These are phyloP conservation scores for Thalassia testudinum DNA, from an alignment of 116 monocot genomes.

Conservation along the genomic window DNA sequence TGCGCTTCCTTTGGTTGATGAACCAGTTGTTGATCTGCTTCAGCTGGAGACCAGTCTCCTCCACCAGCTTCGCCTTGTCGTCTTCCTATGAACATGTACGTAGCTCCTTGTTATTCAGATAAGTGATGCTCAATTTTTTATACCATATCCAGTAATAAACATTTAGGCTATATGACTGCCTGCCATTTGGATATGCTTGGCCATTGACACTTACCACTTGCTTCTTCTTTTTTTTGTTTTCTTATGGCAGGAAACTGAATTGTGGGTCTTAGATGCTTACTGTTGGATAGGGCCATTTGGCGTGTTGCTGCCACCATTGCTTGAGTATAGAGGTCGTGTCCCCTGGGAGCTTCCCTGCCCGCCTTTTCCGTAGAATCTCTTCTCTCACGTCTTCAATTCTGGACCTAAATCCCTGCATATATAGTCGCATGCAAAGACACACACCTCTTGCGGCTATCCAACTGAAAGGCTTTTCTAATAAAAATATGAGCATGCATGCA, in stretches of 20 bases:
- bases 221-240: too few relatives aligned
- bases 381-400: constrained; percentile 97
- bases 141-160: background rate
- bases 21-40: constrained; percentile 99
- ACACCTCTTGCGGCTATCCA: too few relatives aligned
- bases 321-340: constrained; percentile 90
- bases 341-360: constrained; percentile 94
- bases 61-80: constrained; percentile 90
- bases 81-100: constrained; percentile 49
- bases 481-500: too few relatives aligned
- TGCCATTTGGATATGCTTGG: too few relatives aligned
- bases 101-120: too few relatives aligned
- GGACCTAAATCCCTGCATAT: constrained; percentile 77
- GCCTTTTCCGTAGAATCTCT: constrained; percentile 87
- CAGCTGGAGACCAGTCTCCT: constrained; percentile 85
- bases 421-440: too few relatives aligned
- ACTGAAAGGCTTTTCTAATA: background rate
- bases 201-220: background rate
- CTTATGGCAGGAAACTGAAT: background rate
- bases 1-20: constrained; percentile 89
- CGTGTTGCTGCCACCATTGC: constrained; percentile 97
- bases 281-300: constrained; percentile 99
- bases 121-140: background rate
- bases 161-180: background rate
- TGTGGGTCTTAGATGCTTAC: constrained; percentile 21